A percentile compares a stretch with the other conserved stretches of the same genome.
Conservation (phyloP, 768 basidiomycete genomes). For the Austroboletus eburneus region DNA sequence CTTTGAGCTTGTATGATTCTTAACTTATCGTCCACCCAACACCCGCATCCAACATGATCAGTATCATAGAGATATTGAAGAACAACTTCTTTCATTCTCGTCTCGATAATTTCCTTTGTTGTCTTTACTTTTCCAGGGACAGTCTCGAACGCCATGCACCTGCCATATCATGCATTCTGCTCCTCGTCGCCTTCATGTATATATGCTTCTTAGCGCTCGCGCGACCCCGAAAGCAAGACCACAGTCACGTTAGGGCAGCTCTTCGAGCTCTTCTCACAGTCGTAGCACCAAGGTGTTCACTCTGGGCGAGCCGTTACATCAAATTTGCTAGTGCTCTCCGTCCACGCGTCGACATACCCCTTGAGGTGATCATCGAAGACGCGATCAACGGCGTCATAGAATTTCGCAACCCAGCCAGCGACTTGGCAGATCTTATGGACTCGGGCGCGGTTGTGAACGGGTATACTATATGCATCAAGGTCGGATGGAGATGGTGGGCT, state of each 20-base stretch:
- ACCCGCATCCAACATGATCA: too few relatives aligned
- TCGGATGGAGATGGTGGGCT: constrained; percentile 33
- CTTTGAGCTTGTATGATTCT: too few relatives aligned
- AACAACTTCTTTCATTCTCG: background rate
- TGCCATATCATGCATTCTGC: constrained; percentile 5
- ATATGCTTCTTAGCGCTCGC: constrained; percentile 8
- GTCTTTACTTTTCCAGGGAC: background rate
- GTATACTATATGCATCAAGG: constrained; percentile 33
- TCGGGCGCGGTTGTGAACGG: constrained; percentile 34
- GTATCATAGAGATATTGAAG: background rate
- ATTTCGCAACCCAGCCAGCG: constrained; percentile 36
- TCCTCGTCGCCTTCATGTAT: constrained; percentile 6
- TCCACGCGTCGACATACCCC: constrained; percentile 29
- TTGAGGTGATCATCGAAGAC: constrained; percentile 35
- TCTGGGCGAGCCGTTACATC: constrained; percentile 41
- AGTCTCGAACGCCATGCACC: background rate
- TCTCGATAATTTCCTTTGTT: background rate
- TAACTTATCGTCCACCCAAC: too few relatives aligned
- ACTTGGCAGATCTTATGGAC: constrained; percentile 37
- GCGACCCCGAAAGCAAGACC: constrained; percentile 9
- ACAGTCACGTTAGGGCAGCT: constrained; percentile 14
- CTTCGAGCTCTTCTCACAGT: constrained; percentile 39
- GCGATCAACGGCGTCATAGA: constrained; percentile 41
- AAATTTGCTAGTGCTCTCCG: constrained; percentile 23
- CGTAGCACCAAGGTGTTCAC: constrained; percentile 41